Conservation (phyloP, 2,329 filamentous ascomycete species). For the Alternaria gansuensis region DNA sequence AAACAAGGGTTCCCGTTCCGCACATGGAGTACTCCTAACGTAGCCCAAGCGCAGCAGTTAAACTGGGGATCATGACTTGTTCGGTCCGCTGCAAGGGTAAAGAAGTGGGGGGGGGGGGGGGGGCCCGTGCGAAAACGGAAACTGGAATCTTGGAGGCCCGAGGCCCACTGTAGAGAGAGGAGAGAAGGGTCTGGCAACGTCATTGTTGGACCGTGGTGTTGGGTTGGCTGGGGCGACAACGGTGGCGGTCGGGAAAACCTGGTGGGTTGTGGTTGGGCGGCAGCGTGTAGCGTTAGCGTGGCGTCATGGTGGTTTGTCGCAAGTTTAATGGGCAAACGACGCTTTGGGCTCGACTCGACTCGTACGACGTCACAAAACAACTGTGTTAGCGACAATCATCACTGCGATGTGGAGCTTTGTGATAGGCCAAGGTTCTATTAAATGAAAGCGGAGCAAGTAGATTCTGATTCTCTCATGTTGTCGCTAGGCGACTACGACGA, state of each 20-base stretch:
- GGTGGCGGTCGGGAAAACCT: no score
- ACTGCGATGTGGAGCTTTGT: neutral
- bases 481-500: neutral
- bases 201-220: conserved; percentile 4
- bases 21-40: neutral
- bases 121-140: neutral
- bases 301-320: conserved; percentile 6
- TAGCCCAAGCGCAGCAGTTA: conserved; percentile 5
- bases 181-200: conserved; percentile 1
- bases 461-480: conserved; percentile 3
- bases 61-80: neutral
- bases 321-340: neutral
- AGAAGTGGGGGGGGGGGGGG: neutral
- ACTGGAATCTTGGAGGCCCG: neutral
- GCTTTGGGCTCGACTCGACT: no score
- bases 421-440: neutral
- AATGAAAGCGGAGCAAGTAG: conserved; percentile 3
- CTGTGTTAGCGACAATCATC: neutral
- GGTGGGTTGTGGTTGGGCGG: neutral
- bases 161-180: conserved; percentile 3
- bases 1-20: conserved; percentile 5
- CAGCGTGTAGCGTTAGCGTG: no score
- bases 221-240: conserved; percentile 1
- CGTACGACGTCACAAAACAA: neutral
- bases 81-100: conserved; percentile 9